A percentile compares a stretch with the other conserved stretches of the same genome.
These are phyloP conservation scores for Osmanthus fragrans DNA, from an alignment of 257 asterid genomes.

Conservation along the genomic window DNA sequence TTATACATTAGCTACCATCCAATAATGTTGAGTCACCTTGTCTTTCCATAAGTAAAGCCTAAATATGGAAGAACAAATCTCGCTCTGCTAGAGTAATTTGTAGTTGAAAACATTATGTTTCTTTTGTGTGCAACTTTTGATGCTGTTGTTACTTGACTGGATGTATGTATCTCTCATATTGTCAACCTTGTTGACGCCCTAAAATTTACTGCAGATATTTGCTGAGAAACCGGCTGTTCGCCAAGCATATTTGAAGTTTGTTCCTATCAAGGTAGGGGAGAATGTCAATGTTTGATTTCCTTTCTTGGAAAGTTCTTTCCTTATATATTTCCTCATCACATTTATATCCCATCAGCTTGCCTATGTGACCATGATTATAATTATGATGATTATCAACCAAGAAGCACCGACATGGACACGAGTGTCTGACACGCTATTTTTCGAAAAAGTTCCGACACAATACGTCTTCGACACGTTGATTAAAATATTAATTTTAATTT, in stretches of 20 bases:
- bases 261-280: slow-evolving; percentile 74
- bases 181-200: slow-evolving; percentile 12
- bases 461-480: too few species aligned
- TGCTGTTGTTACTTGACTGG: slow-evolving; percentile 6
- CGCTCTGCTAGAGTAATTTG: slow-evolving; percentile 10
- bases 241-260: slow-evolving; percentile 84
- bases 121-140: slow-evolving; percentile 5
- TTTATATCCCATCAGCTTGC: neutral
- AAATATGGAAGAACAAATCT: slow-evolving; percentile 14
- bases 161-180: slow-evolving; percentile 5
- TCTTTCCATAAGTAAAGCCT: neutral
- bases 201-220: slow-evolving; percentile 61
- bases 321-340: slow-evolving; percentile 18
- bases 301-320: slow-evolving; percentile 19
- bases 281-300: slow-evolving; percentile 3
- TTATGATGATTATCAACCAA: slow-evolving; percentile 13
- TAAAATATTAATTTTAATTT: too few species aligned
- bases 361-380: neutral
- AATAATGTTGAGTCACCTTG: slow-evolving; percentile 12
- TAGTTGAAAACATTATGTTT: slow-evolving; percentile 17
- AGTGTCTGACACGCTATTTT: too few species aligned
- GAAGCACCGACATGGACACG: too few species aligned
- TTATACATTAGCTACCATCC: slow-evolving; percentile 4
- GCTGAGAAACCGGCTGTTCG: slow-evolving; percentile 99
- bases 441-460: too few species aligned